Evolutionary conservation across 169 alveolate genomes (phyloP).

Genomic region (Nephromyces sp.): DNA sequence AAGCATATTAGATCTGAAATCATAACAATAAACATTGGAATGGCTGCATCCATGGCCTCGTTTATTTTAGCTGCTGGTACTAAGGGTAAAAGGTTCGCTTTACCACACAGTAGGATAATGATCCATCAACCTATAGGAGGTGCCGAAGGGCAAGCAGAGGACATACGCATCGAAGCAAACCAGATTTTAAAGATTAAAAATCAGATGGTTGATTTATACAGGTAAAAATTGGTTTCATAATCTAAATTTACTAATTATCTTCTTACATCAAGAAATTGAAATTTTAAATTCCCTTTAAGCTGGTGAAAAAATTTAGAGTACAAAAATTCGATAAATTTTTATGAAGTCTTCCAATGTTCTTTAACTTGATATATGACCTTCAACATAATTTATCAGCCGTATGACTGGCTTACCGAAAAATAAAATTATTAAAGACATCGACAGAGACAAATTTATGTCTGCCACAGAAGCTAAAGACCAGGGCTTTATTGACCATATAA

Average conservation of each 20-base stretch:
- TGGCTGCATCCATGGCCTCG: constrained; percentile 53
- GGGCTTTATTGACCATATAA: neutral
- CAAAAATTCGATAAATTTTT: too few relatives aligned
- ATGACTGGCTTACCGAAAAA: neutral
- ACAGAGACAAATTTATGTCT: constrained; percentile 12
- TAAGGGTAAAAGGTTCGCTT: constrained; percentile 41
- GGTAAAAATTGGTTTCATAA: neutral
- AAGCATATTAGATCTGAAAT: constrained; percentile 39
- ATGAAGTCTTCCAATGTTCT: too few relatives aligned
- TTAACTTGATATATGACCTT: too few relatives aligned
- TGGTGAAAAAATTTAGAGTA: too few relatives aligned
- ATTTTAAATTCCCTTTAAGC: too few relatives aligned
- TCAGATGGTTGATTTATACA: neutral
- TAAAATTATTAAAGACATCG: neutral
- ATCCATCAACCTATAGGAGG: constrained; percentile 47
- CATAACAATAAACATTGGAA: constrained; percentile 45
- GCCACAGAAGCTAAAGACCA: constrained; percentile 3
- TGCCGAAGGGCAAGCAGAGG: constrained; percentile 43
- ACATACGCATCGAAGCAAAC: constrained; percentile 14
- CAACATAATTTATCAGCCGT: neutral
- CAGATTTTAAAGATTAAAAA: neutral
- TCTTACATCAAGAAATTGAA: too few relatives aligned
- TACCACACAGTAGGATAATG: constrained; percentile 38
- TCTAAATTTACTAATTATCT: too few relatives aligned
- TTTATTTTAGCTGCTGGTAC: constrained; percentile 48